phyloP scores from a whole-genome alignment of 2,329 filamentous ascomycete species.

The Clarireedia paspali region DNA sequence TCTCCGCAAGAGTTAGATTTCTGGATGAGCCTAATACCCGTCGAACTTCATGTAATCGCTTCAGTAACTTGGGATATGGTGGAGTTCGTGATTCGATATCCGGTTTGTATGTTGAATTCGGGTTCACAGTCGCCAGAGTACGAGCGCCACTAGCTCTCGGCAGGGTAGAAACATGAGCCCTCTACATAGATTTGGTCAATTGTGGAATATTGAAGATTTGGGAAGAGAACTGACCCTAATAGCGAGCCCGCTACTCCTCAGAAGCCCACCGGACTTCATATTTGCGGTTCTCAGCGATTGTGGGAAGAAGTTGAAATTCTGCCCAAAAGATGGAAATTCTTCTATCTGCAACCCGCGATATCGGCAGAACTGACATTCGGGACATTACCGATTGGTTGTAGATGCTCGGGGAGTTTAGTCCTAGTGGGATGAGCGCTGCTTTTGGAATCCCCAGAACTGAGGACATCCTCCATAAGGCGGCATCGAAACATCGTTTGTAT shows the following conservation, averaged over 20 bases:
- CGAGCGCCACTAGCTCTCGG: constrained; percentile 16
- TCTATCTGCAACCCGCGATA: constrained; percentile 6
- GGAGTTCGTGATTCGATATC: constrained; percentile 39
- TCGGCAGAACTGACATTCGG: constrained; percentile 3
- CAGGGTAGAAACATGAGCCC: constrained; percentile 11
- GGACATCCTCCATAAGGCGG: too few relatives aligned
- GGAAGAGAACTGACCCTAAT: constrained; percentile 20
- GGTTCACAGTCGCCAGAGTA: constrained; percentile 25
- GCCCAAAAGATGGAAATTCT: neutral
- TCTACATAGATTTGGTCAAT: constrained; percentile 18
- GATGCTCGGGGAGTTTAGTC: neutral
- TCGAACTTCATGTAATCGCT: constrained; percentile 67
- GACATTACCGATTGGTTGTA: neutral
- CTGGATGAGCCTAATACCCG: constrained; percentile 58
- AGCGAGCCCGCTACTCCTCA: constrained; percentile 27
- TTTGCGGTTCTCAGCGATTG: neutral
- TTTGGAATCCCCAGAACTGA: neutral
- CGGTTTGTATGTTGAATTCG: constrained; percentile 18
- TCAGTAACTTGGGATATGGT: constrained; percentile 75
- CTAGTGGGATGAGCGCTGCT: neutral
- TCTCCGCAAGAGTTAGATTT: constrained; percentile 81
- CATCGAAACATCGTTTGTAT: too few relatives aligned
- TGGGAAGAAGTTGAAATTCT: neutral
- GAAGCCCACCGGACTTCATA: constrained; percentile 26
- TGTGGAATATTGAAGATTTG: constrained; percentile 15